phyloP scores from a whole-genome alignment of 2,329 filamentous ascomycete species.

The Fusarium torulosum region DNA sequence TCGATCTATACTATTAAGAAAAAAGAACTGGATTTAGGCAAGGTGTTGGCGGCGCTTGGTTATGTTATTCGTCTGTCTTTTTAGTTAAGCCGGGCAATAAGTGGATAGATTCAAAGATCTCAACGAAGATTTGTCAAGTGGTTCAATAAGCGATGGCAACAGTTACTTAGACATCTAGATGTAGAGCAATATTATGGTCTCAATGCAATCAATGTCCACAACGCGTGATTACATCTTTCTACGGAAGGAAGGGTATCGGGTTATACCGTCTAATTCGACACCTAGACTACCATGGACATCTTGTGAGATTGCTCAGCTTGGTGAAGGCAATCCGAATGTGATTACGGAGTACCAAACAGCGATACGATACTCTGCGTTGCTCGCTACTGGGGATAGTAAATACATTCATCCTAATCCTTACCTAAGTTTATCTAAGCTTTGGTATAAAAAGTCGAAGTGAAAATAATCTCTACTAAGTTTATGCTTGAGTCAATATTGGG shows the following conservation, averaged over 20 bases:
- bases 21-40: conserved; percentile 26
- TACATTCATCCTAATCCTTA: too few relatives aligned
- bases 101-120: conserved; percentile 12
- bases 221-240: background rate
- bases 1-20: background rate
- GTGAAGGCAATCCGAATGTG: too few relatives aligned
- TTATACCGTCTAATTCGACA: too few relatives aligned
- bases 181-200: background rate
- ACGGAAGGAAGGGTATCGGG: too few relatives aligned
- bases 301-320: too few relatives aligned
- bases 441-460: too few relatives aligned
- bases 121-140: background rate
- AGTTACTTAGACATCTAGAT: conserved; percentile 31
- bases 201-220: conserved; percentile 12
- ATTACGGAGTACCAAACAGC: too few relatives aligned
- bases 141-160: background rate
- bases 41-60: conserved; percentile 43
- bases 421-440: too few relatives aligned
- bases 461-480: too few relatives aligned
- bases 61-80: conserved; percentile 17
- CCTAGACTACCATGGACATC: too few relatives aligned
- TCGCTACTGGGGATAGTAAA: too few relatives aligned
- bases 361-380: too few relatives aligned
- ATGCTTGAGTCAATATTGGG: background rate
- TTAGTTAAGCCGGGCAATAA: conserved; percentile 8